Evolutionary conservation across 2,329 filamentous ascomycete genomes (phyloP).

Genomic region (Berkeleyomyces rouxiae): DNA sequence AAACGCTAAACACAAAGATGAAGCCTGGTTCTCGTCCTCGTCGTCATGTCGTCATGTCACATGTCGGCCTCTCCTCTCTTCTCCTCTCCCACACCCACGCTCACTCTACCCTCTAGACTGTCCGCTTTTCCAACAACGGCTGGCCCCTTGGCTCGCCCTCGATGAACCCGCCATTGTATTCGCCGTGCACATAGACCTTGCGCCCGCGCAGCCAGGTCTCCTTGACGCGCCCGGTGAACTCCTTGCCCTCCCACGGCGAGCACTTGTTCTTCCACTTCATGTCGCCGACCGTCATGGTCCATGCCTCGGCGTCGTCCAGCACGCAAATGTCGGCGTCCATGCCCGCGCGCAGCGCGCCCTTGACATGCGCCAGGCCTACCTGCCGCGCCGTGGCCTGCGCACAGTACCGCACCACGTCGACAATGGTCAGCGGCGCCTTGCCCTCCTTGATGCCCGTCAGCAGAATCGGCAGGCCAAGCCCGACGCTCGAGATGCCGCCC

Average conservation of each 20-base stretch:
- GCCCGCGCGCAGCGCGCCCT: constrained; percentile 66
- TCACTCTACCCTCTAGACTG: neutral
- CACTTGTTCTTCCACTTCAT: constrained; percentile 95
- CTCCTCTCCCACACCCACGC: neutral
- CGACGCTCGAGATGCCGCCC: constrained; percentile 91
- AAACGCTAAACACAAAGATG: neutral
- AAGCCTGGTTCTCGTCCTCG: neutral
- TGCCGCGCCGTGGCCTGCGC: constrained; percentile 74
- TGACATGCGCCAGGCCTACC: constrained; percentile 64
- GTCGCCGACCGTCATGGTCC: constrained; percentile 54
- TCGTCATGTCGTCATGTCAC: neutral
- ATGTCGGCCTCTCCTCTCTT: neutral
- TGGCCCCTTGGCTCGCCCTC: constrained; percentile 31
- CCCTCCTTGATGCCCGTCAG: constrained; percentile 50
- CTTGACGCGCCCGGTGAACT: constrained; percentile 57
- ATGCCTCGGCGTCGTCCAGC: constrained; percentile 71
- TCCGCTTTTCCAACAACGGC: constrained; percentile 44
- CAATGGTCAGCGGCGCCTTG: constrained; percentile 32
- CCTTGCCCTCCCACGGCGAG: constrained; percentile 73
- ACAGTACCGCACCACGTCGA: constrained; percentile 75
- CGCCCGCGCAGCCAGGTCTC: constrained; percentile 75
- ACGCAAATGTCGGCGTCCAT: constrained; percentile 85
- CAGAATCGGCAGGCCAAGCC: constrained; percentile 78
- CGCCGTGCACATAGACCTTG: constrained; percentile 56
- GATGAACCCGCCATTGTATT: constrained; percentile 33